Conservation (phyloP, 1,139 yeast genomes). For the Magnusiomyces suaveolens region DNA sequence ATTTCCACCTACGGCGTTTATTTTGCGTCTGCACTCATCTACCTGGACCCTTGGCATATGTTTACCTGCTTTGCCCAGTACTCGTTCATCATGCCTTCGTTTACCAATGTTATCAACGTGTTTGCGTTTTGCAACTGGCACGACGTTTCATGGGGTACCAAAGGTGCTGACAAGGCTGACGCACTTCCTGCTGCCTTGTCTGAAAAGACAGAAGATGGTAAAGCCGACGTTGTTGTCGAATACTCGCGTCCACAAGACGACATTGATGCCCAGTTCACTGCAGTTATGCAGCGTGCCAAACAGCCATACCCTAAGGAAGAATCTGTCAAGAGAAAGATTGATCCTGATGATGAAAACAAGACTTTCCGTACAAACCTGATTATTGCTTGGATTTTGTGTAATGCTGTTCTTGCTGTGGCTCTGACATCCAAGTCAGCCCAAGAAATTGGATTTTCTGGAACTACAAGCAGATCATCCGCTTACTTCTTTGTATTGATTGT, state of each 20-base stretch:
- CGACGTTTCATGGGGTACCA: conserved; percentile 98
- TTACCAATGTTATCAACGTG: conserved; percentile 62
- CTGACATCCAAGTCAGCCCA: conserved; percentile 37
- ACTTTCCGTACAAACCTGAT: conserved; percentile 78
- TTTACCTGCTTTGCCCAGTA: conserved; percentile 79
- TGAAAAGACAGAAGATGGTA: conserved; percentile 50
- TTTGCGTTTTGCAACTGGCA: conserved; percentile 94
- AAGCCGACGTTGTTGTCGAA: conserved; percentile 61
- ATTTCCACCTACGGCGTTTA: conserved; percentile 90
- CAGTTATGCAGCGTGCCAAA: conserved; percentile 37
- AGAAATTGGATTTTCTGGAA: conserved; percentile 29
- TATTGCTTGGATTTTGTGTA: conserved; percentile 68
- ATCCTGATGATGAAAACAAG: conserved; percentile 46
- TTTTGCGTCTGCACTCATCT: conserved; percentile 54
- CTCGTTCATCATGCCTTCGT: conserved; percentile 76
- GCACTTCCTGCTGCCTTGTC: conserved; percentile 47
- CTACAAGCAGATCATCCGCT: conserved; percentile 39
- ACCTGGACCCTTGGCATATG: conserved; percentile 94
- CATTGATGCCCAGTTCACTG: conserved; percentile 42
- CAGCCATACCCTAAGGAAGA: conserved; percentile 36
- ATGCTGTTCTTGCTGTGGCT: conserved; percentile 59
- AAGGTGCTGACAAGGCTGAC: conserved; percentile 64
- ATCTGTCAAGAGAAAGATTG: conserved; percentile 26
- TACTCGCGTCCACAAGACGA: conserved; percentile 64
- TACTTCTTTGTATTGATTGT: conserved; percentile 67